phyloP scores from a whole-genome alignment of 139 green algal species.

The Astrephomene gubernaculifera region DNA sequence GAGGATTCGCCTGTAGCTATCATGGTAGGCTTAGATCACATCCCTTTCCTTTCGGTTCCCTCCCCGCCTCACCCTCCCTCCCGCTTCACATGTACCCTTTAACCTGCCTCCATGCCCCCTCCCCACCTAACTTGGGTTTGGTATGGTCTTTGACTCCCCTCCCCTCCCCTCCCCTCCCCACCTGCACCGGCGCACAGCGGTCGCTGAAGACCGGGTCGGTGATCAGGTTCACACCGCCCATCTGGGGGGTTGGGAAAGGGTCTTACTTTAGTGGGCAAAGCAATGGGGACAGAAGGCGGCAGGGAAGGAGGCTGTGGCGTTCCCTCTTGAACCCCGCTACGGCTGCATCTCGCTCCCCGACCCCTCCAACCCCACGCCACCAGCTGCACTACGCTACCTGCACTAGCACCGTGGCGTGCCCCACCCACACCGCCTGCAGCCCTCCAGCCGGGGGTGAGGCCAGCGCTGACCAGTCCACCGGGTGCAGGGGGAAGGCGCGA shows the following conservation, averaged over 20 bases:
- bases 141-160: too few relatives aligned
- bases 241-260: constrained; percentile 1
- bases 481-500: constrained; percentile 31
- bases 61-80: too few relatives aligned
- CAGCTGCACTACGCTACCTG: not conserved
- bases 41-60: too few relatives aligned
- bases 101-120: too few relatives aligned
- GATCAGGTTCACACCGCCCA: constrained; percentile 77
- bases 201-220: constrained; percentile 83
- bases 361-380: not conserved
- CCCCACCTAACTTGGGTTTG: too few relatives aligned
- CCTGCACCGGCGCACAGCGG: constrained; percentile 62
- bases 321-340: not conserved
- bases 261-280: too few relatives aligned
- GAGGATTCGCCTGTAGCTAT: too few relatives aligned
- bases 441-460: not conserved
- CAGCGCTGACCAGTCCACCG: constrained; percentile 29
- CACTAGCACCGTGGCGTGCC: constrained; percentile 74
- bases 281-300: too few relatives aligned
- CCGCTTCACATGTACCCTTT: too few relatives aligned
- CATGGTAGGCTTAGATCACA: too few relatives aligned
- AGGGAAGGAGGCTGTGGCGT: too few relatives aligned
- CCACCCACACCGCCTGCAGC: constrained; percentile 74
- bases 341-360: not conserved
- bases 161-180: too few relatives aligned